phyloP scores from a whole-genome alignment of 306 rosid species.

The Prunus kanzakura region DNA sequence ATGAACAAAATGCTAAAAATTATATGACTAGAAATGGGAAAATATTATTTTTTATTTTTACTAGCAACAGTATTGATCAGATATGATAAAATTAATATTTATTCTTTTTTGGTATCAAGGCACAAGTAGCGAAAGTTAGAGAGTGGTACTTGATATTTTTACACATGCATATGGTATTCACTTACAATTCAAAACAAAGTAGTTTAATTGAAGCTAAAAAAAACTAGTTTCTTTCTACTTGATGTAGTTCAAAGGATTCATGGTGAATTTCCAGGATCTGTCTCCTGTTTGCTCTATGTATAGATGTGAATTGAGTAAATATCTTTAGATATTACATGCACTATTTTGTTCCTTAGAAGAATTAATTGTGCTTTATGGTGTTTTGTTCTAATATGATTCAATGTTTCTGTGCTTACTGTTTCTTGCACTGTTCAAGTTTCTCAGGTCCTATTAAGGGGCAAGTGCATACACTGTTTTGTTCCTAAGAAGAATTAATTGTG shows the following conservation, averaged over 20 bases:
- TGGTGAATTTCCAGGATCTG: neutral
- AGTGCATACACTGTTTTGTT: constrained; percentile 21
- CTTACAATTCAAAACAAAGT: neutral
- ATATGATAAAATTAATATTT: neutral
- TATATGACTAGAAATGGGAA: neutral
- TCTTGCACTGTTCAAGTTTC: constrained; percentile 97
- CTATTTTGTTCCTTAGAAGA: neutral
- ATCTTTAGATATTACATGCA: neutral
- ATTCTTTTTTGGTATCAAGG: neutral
- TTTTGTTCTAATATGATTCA: constrained; percentile 27
- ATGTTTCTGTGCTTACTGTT: constrained; percentile 78
- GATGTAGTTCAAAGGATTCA: neutral
- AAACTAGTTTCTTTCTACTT: neutral
- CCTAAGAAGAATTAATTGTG: constrained; percentile 6
- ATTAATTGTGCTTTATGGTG: constrained; percentile 7
- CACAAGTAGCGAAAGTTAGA: neutral
- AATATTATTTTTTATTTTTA: neutral
- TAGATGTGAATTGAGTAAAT: neutral
- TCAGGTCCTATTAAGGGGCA: constrained; percentile 95
- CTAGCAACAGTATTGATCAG: neutral
- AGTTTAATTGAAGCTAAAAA: neutral
- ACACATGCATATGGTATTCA: neutral
- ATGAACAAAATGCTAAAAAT: neutral
- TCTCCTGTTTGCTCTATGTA: neutral
- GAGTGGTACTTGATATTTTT: neutral